phyloP scores from a whole-genome alignment of 805 yeast species.

The Barnettozyma wickerhamii region DNA sequence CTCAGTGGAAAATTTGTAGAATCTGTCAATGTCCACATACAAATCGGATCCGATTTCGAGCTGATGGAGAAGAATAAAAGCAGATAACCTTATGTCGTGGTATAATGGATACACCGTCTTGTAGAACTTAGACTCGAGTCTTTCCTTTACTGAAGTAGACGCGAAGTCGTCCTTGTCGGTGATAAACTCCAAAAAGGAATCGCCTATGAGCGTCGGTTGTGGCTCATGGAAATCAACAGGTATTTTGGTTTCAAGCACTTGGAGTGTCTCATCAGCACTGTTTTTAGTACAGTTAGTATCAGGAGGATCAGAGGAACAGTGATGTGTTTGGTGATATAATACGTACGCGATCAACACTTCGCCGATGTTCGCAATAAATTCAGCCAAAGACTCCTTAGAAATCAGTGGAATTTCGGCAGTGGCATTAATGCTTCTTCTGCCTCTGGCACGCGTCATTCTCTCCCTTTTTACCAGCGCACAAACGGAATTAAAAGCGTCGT shows the following conservation, averaged over 20 bases:
- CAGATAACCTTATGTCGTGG: slow-evolving; percentile 62
- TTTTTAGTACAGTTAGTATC: not conserved
- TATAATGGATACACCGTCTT: slow-evolving; percentile 46
- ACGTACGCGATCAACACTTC: slow-evolving; percentile 7
- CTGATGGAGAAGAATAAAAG: slow-evolving; percentile 43
- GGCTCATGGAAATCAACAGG: slow-evolving; percentile 17
- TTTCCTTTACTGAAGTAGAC: slow-evolving; percentile 39
- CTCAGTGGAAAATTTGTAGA: slow-evolving; percentile 59
- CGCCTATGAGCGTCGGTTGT: slow-evolving; percentile 16
- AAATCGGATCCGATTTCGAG: slow-evolving; percentile 43
- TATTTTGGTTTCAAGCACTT: slow-evolving; percentile 14
- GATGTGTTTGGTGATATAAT: not conserved
- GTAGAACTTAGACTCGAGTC: slow-evolving; percentile 38
- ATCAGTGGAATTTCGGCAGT: too few relatives aligned
- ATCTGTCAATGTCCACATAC: slow-evolving; percentile 55
- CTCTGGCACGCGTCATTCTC: too few relatives aligned
- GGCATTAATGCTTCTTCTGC: too few relatives aligned
- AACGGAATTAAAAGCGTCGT: too few relatives aligned
- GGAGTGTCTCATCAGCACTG: slow-evolving; percentile 14
- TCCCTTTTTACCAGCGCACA: too few relatives aligned
- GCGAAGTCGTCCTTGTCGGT: slow-evolving; percentile 6
- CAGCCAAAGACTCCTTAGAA: too few relatives aligned
- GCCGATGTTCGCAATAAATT: not conserved
- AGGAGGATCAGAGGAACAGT: not conserved
- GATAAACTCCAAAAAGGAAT: slow-evolving; percentile 9